Evolutionary conservation across 2,329 filamentous ascomycete genomes (phyloP).

Genomic region (Phialophora verrucosa): DNA sequence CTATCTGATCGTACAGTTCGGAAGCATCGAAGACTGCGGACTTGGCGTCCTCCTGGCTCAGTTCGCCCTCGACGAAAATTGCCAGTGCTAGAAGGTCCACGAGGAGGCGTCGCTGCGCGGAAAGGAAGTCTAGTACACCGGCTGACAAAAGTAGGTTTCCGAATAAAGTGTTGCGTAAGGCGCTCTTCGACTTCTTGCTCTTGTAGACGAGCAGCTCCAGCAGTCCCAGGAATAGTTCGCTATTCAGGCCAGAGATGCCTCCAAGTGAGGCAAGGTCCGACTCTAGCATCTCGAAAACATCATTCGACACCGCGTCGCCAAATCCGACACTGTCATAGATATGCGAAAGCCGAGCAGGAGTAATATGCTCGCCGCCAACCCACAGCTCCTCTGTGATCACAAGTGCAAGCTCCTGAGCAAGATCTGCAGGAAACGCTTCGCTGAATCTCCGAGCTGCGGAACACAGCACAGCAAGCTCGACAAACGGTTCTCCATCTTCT

Average conservation of each 20-base stretch:
- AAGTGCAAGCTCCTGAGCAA: conserved; percentile 70
- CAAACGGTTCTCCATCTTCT: conserved; percentile 58
- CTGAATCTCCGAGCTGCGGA: conserved; percentile 73
- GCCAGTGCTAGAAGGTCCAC: conserved; percentile 83
- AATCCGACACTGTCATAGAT: conserved; percentile 83
- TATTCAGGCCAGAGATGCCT: conserved; percentile 56
- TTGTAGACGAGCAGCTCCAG: conserved; percentile 54
- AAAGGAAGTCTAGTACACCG: conserved; percentile 77
- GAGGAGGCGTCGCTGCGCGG: conserved; percentile 73
- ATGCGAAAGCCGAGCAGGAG: conserved; percentile 74
- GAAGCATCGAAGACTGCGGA: conserved; percentile 66
- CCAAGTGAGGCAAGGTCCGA: conserved; percentile 70
- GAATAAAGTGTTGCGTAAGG: conserved; percentile 32
- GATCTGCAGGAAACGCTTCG: conserved; percentile 71
- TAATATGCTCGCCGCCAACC: conserved; percentile 71
- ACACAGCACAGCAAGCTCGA: conserved; percentile 67
- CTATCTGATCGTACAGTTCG: conserved; percentile 66
- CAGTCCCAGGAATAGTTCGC: conserved; percentile 58
- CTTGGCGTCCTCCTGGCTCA: conserved; percentile 71
- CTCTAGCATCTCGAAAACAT: conserved; percentile 74
- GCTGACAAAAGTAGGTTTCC: conserved; percentile 62
- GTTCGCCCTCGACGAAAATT: conserved; percentile 83
- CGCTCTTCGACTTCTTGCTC: conserved; percentile 40
- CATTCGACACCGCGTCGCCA: conserved; percentile 78
- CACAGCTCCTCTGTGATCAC: conserved; percentile 75